Conservation (phyloP, 495 filamentous ascomycete genomes). For the Podospora didyma region DNA sequence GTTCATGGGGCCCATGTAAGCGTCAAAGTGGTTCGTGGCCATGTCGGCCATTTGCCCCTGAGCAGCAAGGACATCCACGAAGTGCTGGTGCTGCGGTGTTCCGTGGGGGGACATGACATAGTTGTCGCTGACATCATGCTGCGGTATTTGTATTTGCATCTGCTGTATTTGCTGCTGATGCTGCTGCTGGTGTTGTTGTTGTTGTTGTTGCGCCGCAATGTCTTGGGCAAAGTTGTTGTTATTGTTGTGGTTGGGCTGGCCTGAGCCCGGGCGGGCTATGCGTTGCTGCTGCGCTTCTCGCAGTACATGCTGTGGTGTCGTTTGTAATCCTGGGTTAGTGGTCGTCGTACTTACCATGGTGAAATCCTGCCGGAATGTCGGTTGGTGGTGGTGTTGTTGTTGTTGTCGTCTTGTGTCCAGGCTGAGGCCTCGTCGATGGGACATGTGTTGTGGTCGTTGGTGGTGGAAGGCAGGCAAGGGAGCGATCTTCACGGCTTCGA, state of each 20-base stretch:
- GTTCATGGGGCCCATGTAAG: conserved; percentile 40
- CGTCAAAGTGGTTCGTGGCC: conserved; percentile 31
- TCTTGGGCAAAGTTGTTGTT: no score
- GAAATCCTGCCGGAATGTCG: conserved; percentile 45
- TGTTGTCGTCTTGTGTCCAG: conserved; percentile 64
- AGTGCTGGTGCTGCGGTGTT: conserved; percentile 42
- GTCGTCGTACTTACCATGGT: conserved; percentile 54
- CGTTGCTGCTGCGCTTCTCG: conserved; percentile 74
- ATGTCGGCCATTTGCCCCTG: conserved; percentile 27
- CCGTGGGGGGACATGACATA: conserved; percentile 46
- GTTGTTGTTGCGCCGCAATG: conserved; percentile 15
- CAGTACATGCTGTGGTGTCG: conserved; percentile 54
- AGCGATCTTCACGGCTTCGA: conserved; percentile 62
- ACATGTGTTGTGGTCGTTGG: conserved; percentile 40
- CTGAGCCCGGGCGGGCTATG: conserved; percentile 58
- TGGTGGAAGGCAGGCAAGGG: conserved; percentile 53
- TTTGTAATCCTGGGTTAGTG: conserved; percentile 57
- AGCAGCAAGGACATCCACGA: conserved; percentile 32
- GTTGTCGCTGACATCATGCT: conserved; percentile 25
- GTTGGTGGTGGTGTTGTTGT: conserved; percentile 45
- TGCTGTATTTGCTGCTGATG: conserved; percentile 16
- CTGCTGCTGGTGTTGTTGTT: conserved; percentile 16
- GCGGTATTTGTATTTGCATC: conserved; percentile 8
- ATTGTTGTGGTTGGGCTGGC: conserved; percentile 24
- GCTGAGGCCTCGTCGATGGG: conserved; percentile 75